A percentile compares a stretch with the other conserved stretches of the same genome.
These are phyloP conservation scores for Arthrobotrys iridis DNA, from an alignment of 2,329 filamentous ascomycete genomes.

Conservation along the genomic window DNA sequence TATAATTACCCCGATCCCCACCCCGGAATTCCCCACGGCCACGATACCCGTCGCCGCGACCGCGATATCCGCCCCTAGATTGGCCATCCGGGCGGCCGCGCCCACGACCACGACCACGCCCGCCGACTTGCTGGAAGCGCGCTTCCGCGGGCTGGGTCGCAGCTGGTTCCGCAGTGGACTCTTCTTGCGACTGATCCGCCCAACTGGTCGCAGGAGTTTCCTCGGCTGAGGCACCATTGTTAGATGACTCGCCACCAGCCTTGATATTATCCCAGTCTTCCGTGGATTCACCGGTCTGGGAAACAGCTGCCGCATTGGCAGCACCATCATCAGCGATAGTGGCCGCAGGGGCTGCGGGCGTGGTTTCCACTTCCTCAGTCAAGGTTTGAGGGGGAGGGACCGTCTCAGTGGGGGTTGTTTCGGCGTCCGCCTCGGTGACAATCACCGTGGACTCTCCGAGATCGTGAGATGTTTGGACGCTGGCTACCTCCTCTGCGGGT, in stretches of 20 bases:
- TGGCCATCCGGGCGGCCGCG: constrained; percentile 60
- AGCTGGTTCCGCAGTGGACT: constrained; percentile 36
- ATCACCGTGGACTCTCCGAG: constrained; percentile 59
- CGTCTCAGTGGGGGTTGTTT: constrained; percentile 9
- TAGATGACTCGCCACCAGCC: constrained; percentile 46
- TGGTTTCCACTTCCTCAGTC: constrained; percentile 13
- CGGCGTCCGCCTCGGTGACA: constrained; percentile 58
- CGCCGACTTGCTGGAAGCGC: constrained; percentile 55
- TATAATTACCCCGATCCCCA: constrained; percentile 41
- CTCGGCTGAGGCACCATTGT: constrained; percentile 53
- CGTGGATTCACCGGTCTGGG: constrained; percentile 7
- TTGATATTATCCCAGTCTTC: constrained; percentile 53
- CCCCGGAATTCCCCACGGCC: constrained; percentile 60
- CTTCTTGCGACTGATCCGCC: constrained; percentile 53
- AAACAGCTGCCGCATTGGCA: constrained; percentile 38
- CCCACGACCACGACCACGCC: constrained; percentile 61
- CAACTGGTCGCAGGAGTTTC: constrained; percentile 36
- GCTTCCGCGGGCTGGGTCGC: constrained; percentile 41
- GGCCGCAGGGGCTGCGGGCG: constrained; percentile 14
- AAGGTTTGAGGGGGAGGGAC: constrained; percentile 34
- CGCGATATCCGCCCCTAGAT: constrained; percentile 58
- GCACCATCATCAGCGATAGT: constrained; percentile 48
- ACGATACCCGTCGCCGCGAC: constrained; percentile 62
- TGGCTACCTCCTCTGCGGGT: constrained; percentile 62
- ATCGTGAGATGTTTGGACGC: constrained; percentile 52